Base-by-base conservation (phyloP, 495 filamentous ascomycete species). In the Penicillium roqueforti region DNA sequence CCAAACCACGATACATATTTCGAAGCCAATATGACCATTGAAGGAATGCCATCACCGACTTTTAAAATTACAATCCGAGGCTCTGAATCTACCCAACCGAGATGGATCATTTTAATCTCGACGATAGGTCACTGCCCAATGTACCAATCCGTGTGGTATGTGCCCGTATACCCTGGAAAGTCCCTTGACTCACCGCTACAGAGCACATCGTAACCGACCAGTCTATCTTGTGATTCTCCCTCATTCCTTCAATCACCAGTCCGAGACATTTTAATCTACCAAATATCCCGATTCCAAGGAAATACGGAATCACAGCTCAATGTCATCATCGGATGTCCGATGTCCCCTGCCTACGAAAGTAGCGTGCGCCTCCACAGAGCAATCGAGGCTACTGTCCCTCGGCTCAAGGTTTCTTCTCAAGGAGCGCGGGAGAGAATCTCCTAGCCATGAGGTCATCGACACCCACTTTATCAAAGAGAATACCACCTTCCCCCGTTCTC, bases 401-500 rank as follows among this genome's bases (percentile, higher is more conserved):
- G 42, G 42, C 22, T 39, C 32, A 14, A 47, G 40, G 13, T 45
- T 23, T 60, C 11, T 26, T 7, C 19, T 48, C 7, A 70, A 70
- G 46, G 68, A 70, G n/a, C 54, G 57, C 23, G 54, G 50, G 7
- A 28, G 28, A 26, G 13, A 14, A 11, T 13, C 39, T 11, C 46
- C 41, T 11, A 60, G 45, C 34, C 22, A 39, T 45, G 61, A 67
- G 44, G 53, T 52, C 19, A 22, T 34, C 13, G 61, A 59, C 34
- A 19, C 42, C 22, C 48, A 44, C 26, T 63, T 62, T 41, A 22
- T 63, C 7, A 28, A 39, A 41, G 29, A 58, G 44, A 53, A 61
- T 19, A 63, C 57, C 13, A 53, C 57, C 18, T 57, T 63, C 23
- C 57, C 57, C 54, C 19, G 18, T 60, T 22, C 43, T 45, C 1